Evolutionary conservation across 2,329 filamentous ascomycete species (phyloP).

Genomic region (Apiospora marii): DNA sequence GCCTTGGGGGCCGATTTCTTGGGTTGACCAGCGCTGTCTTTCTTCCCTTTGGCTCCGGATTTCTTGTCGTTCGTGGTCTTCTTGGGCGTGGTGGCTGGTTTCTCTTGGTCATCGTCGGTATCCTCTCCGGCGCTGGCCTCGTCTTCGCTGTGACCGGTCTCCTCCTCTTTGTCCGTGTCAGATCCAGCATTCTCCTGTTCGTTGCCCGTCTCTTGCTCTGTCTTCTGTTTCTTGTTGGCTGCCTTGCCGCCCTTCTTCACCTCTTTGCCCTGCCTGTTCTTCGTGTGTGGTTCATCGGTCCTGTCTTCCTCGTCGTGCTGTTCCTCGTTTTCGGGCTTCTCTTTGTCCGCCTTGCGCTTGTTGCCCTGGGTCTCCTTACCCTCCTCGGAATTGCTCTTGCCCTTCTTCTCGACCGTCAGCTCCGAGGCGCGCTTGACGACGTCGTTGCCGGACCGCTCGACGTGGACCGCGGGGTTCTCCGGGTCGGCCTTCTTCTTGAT

Average conservation of each 20-base stretch:
- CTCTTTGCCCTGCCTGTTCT: conserved; percentile 33
- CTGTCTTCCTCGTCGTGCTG: background rate
- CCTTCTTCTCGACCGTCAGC: conserved; percentile 61
- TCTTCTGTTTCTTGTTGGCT: conserved; percentile 41
- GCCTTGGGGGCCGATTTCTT: conserved; percentile 27
- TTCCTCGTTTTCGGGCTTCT: conserved; percentile 24
- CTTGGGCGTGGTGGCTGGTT: background rate
- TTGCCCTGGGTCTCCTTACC: conserved; percentile 29
- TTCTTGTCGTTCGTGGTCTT: conserved; percentile 21
- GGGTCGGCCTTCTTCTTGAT: conserved; percentile 69
- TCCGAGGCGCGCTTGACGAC: conserved; percentile 70
- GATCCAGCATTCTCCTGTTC: conserved; percentile 29
- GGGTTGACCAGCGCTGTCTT: background rate
- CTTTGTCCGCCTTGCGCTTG: conserved; percentile 37
- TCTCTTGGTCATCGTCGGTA: conserved; percentile 1
- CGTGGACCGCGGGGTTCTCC: conserved; percentile 66
- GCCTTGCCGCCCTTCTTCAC: conserved; percentile 29
- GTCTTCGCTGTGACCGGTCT: conserved; percentile 29
- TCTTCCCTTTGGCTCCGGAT: background rate
- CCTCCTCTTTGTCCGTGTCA: background rate
- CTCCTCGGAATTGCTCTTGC: conserved; percentile 27
- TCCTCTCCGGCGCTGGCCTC: background rate
- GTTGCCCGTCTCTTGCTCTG: conserved; percentile 25
- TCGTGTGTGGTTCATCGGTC: conserved; percentile 28
- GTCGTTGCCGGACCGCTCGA: conserved; percentile 67